These are phyloP conservation scores for Zoysia pacifica DNA, from an alignment of 176 grass and related monocot genomes.

Conservation along the genomic window DNA sequence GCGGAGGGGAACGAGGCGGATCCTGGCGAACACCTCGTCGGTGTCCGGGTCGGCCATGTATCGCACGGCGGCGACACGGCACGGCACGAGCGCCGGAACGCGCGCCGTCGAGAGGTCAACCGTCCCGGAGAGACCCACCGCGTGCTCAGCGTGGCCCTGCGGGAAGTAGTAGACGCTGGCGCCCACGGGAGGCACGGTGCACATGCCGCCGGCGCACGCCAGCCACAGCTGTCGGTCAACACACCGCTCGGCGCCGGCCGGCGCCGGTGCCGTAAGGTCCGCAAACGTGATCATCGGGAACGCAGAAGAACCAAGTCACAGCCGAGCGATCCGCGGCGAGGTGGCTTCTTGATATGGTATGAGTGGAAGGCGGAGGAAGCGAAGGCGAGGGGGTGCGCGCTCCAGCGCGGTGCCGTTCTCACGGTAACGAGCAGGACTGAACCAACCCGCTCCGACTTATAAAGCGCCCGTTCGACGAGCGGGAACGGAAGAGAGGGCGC, in stretches of 20 bases:
- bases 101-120: constrained; percentile 33
- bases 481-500: not conserved
- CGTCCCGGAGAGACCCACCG: constrained; percentile 43
- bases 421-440: constrained; percentile 25
- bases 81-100: constrained; percentile 62
- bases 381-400: constrained; percentile 2
- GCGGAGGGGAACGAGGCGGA: constrained; percentile 54
- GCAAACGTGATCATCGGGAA: constrained; percentile 67
- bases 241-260: constrained; percentile 52
- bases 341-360: not conserved
- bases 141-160: constrained; percentile 95
- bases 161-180: constrained; percentile 85
- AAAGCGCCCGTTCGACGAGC: constrained; percentile 36
- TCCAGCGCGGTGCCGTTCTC: constrained; percentile 16
- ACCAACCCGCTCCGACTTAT: constrained; percentile 10
- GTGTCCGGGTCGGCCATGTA: constrained; percentile 44
- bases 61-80: constrained; percentile 59
- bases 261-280: constrained; percentile 55
- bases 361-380: not conserved
- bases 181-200: constrained; percentile 73
- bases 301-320: not conserved
- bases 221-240: constrained; percentile 95
- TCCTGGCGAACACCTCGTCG: constrained; percentile 73
- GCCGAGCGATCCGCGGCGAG: not conserved
- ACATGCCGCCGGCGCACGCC: constrained; percentile 89